Evolutionary conservation across 208 protist species (phyloP), one percentile per base, ranked within the genome.

Genomic region (Crithidia expoeki): DNA sequence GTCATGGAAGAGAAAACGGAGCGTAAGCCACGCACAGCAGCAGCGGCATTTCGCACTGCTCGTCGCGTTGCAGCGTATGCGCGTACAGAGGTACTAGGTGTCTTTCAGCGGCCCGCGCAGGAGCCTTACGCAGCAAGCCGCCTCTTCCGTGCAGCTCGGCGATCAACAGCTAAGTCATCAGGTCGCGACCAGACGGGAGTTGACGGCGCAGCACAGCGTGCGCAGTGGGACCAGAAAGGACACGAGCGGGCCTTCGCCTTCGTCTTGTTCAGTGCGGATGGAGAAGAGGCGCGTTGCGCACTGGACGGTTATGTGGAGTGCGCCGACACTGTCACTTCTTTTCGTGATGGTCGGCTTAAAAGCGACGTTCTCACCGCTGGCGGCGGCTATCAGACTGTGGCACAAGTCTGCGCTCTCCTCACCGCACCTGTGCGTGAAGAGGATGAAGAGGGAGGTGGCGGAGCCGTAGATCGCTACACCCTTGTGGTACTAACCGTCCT

Each of bases 291-390:
- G n/a, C 56, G 72, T 1, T 77, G 63, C 21, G 21, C 30, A 32
- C 47, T 77, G 23, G 64, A 52, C 64, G 72, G 72, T 9, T 77
- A 77, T 58, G 19, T 57, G 12, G 72, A 77, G 46, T 63, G 60
- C 32, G 71, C 71, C 14, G 10, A 40, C 34, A 30, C 55, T 1
- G 55, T 60, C 21, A 4, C 27, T 21, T 9, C 28, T 6, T 12
- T 11, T 36, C 28, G 27, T 14, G 28, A 2, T 19, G 10, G 12
- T 11, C 51, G 36, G 6, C 4, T 17, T 36, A 11, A 6, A 3
- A 17, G 19, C 30, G 51, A 36, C 30, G 3, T 2, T 2, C 33
- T 19, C 23, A 23, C 33, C 21, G 17, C 36, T 38, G 36, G 55
- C 40, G 27, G 4, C 19, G 38, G 38, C 19, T 9, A 16, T 0